Base-by-base conservation (phyloP, 1,284 basidiomycete genomes). In the Chondrostereum purpureum region DNA sequence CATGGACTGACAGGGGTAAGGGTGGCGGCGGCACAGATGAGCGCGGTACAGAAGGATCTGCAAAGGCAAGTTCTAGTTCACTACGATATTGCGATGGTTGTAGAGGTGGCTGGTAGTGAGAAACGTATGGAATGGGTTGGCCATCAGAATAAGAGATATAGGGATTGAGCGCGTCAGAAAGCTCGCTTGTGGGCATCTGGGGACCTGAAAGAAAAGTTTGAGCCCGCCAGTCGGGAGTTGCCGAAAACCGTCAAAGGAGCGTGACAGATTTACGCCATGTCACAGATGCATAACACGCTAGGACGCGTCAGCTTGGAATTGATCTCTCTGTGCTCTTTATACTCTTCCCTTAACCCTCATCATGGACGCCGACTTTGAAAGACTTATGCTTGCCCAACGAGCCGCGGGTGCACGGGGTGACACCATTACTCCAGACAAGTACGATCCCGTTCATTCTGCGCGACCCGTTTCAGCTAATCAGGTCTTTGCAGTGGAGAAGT, bases 401-500 rank as follows among this genome's bases (percentile, higher is more conserved):
- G 62, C 19, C 69, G 63, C 20, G 53, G 58, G 57, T 21, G 58
- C 54, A 31, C 66, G 71, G 4, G 67, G 64, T 22, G 83, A 86
- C 47, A 57, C 66, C 1, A 67, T 67, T 24, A 72, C 80, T 13
- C 86, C 86, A 43, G 86, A 89, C 73, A 89, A 88, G 85, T 88
- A 53, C 47, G 71, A 64, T 41, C 14, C 31, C 21, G 41, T 35
- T 45, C 34, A 18, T 18, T 45, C 44, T 36, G 35, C 39, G 42
- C 19, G 43, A 43, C 43, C 50, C 41, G 43, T 43, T 49, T 46
- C 43, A 17, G 35, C 31, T 47, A 46, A 38, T 21, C 21, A 16
- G 14, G 11, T 44, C 5, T n/a, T 35, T 42, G 31, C 42, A 95
- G 92, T 62, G 92, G 92, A 62, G 93, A 97, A 71, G 91, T 92